These are phyloP conservation scores for Glonium stellatum DNA, from an alignment of 495 filamentous ascomycete species.

Conservation along the genomic window DNA sequence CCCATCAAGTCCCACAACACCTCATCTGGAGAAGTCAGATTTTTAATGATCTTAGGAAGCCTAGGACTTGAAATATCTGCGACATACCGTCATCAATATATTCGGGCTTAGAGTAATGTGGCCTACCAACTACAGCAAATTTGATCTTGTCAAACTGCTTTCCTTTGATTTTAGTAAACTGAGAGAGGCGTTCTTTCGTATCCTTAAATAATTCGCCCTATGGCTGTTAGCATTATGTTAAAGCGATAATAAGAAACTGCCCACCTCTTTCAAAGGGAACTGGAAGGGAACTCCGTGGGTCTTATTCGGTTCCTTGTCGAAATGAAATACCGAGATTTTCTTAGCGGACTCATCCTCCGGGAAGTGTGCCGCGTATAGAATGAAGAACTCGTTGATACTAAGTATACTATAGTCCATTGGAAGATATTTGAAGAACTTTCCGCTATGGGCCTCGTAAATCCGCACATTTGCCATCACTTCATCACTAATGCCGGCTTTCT, in stretches of 20 bases:
- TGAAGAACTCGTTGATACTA: constrained; percentile 77
- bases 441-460: constrained; percentile 69
- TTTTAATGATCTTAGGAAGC: not conserved
- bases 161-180: constrained; percentile 87
- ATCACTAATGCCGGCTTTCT: constrained; percentile 70
- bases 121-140: constrained; percentile 70
- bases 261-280: constrained; percentile 77
- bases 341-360: constrained; percentile 44
- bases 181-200: constrained; percentile 83
- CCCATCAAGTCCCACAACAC: constrained; percentile 66
- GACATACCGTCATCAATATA: constrained; percentile 83
- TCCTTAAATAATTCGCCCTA: constrained; percentile 82
- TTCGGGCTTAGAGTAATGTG: constrained; percentile 61
- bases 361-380: constrained; percentile 69
- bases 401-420: constrained; percentile 55
- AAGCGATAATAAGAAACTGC: constrained; percentile 25
- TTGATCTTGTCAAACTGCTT: constrained; percentile 99
- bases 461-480: constrained; percentile 62
- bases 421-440: constrained; percentile 75
- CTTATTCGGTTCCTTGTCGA: constrained; percentile 76
- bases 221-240: constrained; percentile 8
- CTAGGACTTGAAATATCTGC: too few relatives aligned
- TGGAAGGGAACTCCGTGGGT: constrained; percentile 80
- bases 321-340: constrained; percentile 71
- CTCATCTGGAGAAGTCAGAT: constrained; percentile 49